Conservation (phyloP, 306 rosid species). For the Cucurbita argyrosperma region DNA sequence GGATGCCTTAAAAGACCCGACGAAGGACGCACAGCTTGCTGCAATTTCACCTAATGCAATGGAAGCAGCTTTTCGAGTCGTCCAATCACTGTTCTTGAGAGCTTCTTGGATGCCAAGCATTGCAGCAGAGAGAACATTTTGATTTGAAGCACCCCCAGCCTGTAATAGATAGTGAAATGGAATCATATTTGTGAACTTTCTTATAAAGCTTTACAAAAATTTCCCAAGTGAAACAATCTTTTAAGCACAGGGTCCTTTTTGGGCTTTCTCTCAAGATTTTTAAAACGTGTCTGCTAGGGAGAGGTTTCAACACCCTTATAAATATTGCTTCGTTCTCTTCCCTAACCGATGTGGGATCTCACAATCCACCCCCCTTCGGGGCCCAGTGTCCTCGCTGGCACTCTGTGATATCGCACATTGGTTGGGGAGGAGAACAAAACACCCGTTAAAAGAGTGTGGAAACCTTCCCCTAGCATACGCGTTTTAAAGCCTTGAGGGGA, state of each 20-base stretch:
- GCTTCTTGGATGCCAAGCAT: slow-evolving; percentile 54
- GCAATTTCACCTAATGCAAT: slow-evolving; percentile 56
- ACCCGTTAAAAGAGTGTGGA: no score
- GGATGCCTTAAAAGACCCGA: slow-evolving; percentile 40
- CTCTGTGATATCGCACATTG: no score
- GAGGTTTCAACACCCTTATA: no score
- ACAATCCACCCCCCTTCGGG: no score
- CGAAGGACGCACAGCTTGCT: slow-evolving; percentile 34
- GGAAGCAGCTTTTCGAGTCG: slow-evolving; percentile 82
- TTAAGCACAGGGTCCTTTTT: neutral
- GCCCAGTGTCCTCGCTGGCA: no score
- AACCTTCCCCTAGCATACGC: no score
- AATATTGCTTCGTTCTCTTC: no score
- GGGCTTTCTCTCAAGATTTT: no score
- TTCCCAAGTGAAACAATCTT: neutral
- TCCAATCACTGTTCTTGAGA: slow-evolving; percentile 60
- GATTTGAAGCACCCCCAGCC: slow-evolving; percentile 75
- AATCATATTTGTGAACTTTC: neutral
- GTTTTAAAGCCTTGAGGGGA: no score
- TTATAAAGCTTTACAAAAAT: neutral
- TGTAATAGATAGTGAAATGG: slow-evolving; percentile 2
- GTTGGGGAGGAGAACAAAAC: no score
- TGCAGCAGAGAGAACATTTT: slow-evolving; percentile 39
- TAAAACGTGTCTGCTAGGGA: no score
- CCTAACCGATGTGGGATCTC: no score